Evolutionary conservation across 1,139 yeast species (phyloP), one percentile per base, ranked within the genome.

Genomic region (Geotrichum histeridarum): DNA sequence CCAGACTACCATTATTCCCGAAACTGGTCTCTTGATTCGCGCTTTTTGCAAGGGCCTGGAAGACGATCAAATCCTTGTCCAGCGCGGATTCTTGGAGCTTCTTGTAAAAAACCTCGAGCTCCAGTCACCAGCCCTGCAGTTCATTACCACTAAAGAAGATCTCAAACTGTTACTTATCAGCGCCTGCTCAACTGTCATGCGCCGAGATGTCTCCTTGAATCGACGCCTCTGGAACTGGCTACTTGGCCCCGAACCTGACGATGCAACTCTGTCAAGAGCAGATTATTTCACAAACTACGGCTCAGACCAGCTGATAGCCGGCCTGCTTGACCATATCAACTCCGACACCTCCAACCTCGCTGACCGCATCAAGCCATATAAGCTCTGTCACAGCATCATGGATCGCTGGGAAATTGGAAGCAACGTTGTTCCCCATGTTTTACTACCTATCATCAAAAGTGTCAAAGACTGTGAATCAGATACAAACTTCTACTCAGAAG

Each of bases 371-470:
- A 77, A 77, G 38, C 83, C 87, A 0, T 81, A 82, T 61, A 81
- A 77, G 55, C 82, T 90, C 8, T 76, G 88, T 1, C 73, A 84
- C 4, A 80, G 94, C 5, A 76, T 90, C 5, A 80, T 90, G 82
- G 98, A 93, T 65, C 80, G 89, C 60, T 93, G 98, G 98, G 98
- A 93, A 68, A 83, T 93, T 39, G 93, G 96, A 12, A 81, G 83
- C 22, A 69, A 78, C 31, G 73, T 91, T 0, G 81, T 90, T 0
- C 94, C 96, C 0, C 69, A 72, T 33, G 68, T 90, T n/a, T 79
- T 91, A 50, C 70, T 80, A 0, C 91, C 94, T 0, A 73, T 86
- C 4, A 70, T 91, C 53, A 68, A 66, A 55, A 63, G 70, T 18
- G 70, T 70, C 11, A 60, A 63, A 35, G 45, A 51, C 12, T 56